These are phyloP conservation scores for Aspergillus unguis DNA, from an alignment of 2,329 filamentous ascomycete species.

Conservation along the genomic window DNA sequence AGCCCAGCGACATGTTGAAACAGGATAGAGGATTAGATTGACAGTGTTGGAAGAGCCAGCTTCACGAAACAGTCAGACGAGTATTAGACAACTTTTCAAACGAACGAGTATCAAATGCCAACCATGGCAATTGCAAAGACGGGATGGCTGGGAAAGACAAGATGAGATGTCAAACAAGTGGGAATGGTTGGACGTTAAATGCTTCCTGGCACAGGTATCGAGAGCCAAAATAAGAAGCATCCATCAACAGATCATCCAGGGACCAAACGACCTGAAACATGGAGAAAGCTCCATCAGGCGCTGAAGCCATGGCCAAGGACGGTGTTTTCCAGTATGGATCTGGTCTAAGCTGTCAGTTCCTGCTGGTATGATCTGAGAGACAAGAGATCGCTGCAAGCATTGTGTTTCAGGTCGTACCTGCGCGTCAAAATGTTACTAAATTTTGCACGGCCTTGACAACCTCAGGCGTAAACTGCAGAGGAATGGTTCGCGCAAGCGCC, in stretches of 20 bases:
- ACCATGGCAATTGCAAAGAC: conserved; percentile 20
- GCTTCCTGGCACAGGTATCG: conserved; percentile 22
- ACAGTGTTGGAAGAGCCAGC: conserved; percentile 23
- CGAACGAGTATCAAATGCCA: conserved; percentile 18
- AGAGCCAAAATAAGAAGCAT: conserved; percentile 28
- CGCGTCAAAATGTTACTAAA: conserved; percentile 42
- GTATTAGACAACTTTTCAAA: conserved; percentile 19
- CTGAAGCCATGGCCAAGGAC: conserved; percentile 25
- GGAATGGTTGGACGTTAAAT: conserved; percentile 42
- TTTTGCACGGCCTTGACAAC: conserved; percentile 34
- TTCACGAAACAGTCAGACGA: conserved; percentile 19
- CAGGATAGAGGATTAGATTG: conserved; percentile 4
- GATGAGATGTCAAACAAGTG: conserved; percentile 17
- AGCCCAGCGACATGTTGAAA: conserved; percentile 38
- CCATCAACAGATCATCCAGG: conserved; percentile 19
- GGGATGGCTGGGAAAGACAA: conserved; percentile 4
- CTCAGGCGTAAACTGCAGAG: conserved; percentile 23
- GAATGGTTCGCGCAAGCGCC: conserved; percentile 25
- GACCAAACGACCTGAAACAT: conserved; percentile 41
- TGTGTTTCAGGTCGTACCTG: conserved; percentile 37
- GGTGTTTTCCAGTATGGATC: conserved; percentile 22
- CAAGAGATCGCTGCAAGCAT: conserved; percentile 26
- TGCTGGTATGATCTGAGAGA: conserved; percentile 20
- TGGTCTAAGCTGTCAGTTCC: conserved; percentile 7
- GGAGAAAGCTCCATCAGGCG: conserved; percentile 34